Evolutionary conservation across 1,139 yeast genomes (phyloP), one percentile per base, ranked within the genome.

Genomic region (Debaryomyces fabryi): DNA sequence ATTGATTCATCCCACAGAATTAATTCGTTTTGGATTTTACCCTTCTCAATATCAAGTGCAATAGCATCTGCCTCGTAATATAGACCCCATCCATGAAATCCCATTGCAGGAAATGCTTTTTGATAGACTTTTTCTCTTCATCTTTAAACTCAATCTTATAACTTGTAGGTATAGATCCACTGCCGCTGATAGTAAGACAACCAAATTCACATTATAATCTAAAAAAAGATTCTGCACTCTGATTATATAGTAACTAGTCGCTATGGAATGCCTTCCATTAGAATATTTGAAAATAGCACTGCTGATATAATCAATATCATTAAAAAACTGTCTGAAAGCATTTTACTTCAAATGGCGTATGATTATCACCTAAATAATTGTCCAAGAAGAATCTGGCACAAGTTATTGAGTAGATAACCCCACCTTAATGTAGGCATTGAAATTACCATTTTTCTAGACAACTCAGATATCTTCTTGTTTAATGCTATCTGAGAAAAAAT

Each of bases 341-440:
- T 43, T 49, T 50, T 20, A 58, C 49, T 21, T 49, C 49, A 42
- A 60, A 65, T 20, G 51, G 46, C 21, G 53, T 47, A 21, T 50
- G 47, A 3, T 53, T 37, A 2, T 52, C 45, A 9, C 51, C 58
- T 1, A 53, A 52, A 6, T 58, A 33, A 21, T 52, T 56, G 48
- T 64, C 63, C 54, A 66, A 53, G 30, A 65, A 56, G 12, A 65
- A 51, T 21, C 72, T 52, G 29, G 61, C 57, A 47, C 64, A 78
- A 60, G 78, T 76, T 45, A 76, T 51, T 3, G 79, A 63, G 53
- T 79, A 79, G 35, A 78, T 68, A 3, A 83, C 41, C 41, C 41
- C 23, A 38, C 13, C 18, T 30, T 30, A 30, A 30, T 13, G 18
- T 15, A 13, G 34, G 34, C 4, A 30, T 25, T 25, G 29, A 25